Percentiles rank a stretch among this genome's conserved stretches.
Evolutionary conservation across 148 eudicot species (phyloP).

Genomic region (Chenopodium berlandieri): DNA sequence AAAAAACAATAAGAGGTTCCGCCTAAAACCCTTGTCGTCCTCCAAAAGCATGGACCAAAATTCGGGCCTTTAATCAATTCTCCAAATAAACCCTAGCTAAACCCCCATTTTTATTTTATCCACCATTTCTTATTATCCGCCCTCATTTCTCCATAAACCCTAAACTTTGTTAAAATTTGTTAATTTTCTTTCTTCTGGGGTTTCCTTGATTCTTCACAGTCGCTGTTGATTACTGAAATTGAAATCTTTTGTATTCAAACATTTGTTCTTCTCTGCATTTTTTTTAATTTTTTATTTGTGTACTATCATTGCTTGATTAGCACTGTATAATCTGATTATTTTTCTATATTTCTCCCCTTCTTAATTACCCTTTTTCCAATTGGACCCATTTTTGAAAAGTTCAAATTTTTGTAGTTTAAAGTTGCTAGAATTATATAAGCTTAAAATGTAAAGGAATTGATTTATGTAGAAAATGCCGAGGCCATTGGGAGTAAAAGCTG

Average conservation of each 20-base stretch:
- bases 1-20: too few species aligned
- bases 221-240: not conserved
- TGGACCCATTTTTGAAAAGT: not conserved
- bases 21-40: too few species aligned
- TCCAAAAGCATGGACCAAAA: too few species aligned
- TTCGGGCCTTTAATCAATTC: too few species aligned
- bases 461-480: constrained; percentile 53
- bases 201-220: not conserved
- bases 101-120: too few species aligned
- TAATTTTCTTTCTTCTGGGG: too few species aligned
- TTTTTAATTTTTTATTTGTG: too few species aligned
- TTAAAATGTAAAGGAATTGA: not conserved
- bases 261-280: not conserved
- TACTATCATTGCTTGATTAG: too few species aligned
- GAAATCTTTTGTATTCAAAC: not conserved
- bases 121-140: not conserved
- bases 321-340: not conserved
- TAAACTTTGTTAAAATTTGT: not conserved
- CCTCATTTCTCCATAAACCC: not conserved
- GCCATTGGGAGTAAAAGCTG: constrained; percentile 48
- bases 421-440: not conserved
- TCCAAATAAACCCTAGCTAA: too few species aligned
- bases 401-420: not conserved
- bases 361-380: not conserved
- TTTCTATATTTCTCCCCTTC: not conserved